phyloP scores from a whole-genome alignment of 139 green algal species.

The Axilococcus clingmanii region DNA sequence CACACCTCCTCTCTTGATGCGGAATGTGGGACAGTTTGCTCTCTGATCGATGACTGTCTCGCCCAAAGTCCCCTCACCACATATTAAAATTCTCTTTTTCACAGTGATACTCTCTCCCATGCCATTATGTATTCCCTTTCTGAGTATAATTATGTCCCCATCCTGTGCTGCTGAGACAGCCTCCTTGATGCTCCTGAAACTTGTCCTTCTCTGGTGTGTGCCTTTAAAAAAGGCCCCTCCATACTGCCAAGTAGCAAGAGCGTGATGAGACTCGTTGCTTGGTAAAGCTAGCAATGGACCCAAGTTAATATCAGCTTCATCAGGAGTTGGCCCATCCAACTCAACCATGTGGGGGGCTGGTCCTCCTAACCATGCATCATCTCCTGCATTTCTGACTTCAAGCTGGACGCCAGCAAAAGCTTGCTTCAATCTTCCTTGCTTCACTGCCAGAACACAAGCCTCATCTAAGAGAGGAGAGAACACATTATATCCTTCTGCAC shows the following conservation, averaged over 20 bases:
- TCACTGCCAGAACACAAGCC: slow-evolving; percentile 26
- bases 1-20: slow-evolving; percentile 22
- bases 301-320: too few species aligned
- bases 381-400: slow-evolving; percentile 43
- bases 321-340: slow-evolving; percentile 27
- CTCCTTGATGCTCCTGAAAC: slow-evolving; percentile 44
- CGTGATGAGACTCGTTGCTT: too few species aligned
- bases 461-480: slow-evolving; percentile 45
- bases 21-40: slow-evolving; percentile 47
- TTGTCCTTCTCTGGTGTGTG: slow-evolving; percentile 13
- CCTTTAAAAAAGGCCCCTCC: background rate
- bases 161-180: slow-evolving; percentile 44
- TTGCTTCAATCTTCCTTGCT: slow-evolving; percentile 9
- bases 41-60: slow-evolving; percentile 48
- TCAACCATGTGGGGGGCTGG: slow-evolving; percentile 31
- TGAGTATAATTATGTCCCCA: slow-evolving; percentile 52
- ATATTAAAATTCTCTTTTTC: slow-evolving; percentile 50
- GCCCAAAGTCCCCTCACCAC: slow-evolving; percentile 40
- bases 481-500: slow-evolving; percentile 11
- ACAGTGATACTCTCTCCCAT: slow-evolving; percentile 35
- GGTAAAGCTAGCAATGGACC: too few species aligned
- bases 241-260: slow-evolving; percentile 18
- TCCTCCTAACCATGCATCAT: slow-evolving; percentile 53
- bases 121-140: slow-evolving; percentile 49
- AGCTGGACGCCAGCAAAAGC: slow-evolving; percentile 37